Evolutionary conservation across 192 early-diverging fungal species (phyloP).

Genomic region (Backusella sp.): DNA sequence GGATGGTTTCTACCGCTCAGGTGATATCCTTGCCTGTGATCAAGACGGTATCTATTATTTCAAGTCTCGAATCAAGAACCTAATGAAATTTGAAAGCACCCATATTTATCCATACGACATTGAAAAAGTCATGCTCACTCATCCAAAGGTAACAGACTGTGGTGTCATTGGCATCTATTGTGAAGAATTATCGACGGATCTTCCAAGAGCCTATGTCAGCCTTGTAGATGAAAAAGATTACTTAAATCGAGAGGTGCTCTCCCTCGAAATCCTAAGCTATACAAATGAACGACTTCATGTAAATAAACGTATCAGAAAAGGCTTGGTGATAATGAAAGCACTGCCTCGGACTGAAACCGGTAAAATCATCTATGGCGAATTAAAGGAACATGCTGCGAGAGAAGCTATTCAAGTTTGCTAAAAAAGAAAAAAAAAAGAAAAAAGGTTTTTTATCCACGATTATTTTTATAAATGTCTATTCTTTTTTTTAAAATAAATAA

Average conservation of each 20-base stretch:
- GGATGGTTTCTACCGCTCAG: conserved; percentile 78
- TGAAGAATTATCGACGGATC: neutral
- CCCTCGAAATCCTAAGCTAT: neutral
- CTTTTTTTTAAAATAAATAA: no score
- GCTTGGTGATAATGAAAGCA: neutral
- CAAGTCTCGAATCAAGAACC: conserved; percentile 83
- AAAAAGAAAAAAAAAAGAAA: neutral
- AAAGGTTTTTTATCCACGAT: neutral
- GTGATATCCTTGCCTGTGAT: conserved; percentile 79
- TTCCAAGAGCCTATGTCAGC: neutral
- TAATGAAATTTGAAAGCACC: conserved; percentile 86
- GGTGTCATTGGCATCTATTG: neutral
- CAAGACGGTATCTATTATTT: conserved; percentile 69
- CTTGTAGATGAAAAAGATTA: neutral
- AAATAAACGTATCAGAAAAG: neutral
- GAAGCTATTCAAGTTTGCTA: neutral
- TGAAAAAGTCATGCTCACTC: conserved; percentile 64
- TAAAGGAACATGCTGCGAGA: neutral
- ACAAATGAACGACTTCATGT: neutral
- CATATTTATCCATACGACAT: conserved; percentile 88
- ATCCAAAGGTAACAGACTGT: conserved; percentile 65
- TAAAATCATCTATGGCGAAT: neutral
- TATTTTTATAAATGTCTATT: neutral
- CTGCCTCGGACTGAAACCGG: neutral
- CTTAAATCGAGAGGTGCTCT: neutral